Conservation (phyloP, 2,329 filamentous ascomycete genomes). For the Fusarium proliferatum region DNA sequence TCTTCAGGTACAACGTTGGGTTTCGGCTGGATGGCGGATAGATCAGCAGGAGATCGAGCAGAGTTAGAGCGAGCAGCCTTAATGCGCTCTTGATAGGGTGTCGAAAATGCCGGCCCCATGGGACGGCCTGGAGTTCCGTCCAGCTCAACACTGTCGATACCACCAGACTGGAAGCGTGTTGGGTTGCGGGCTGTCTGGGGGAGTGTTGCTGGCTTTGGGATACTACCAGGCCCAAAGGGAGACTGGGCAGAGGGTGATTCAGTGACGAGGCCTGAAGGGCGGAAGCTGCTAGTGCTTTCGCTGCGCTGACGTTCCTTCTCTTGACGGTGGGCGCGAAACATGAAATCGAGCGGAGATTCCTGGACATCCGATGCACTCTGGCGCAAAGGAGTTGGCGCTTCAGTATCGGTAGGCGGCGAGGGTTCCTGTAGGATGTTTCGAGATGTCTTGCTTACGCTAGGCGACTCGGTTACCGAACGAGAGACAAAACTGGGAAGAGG, state of each 20-base stretch:
- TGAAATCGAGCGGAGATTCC: slow-evolving; percentile 86
- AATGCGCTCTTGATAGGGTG: slow-evolving; percentile 71
- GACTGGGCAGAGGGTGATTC: slow-evolving; percentile 64
- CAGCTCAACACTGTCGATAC: slow-evolving; percentile 63
- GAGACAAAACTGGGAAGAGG: slow-evolving; percentile 90
- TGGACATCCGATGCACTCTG: slow-evolving; percentile 52
- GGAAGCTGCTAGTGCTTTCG: slow-evolving; percentile 61
- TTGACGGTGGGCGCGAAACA: slow-evolving; percentile 88
- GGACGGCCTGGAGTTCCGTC: slow-evolving; percentile 66
- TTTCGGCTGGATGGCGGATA: slow-evolving; percentile 21
- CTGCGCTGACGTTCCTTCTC: slow-evolving; percentile 74
- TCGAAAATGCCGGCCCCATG: slow-evolving; percentile 75
- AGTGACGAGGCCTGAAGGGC: slow-evolving; percentile 53
- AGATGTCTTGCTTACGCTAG: slow-evolving; percentile 49
- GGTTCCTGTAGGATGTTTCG: slow-evolving; percentile 55
- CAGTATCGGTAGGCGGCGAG: slow-evolving; percentile 64
- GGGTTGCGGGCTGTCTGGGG: slow-evolving; percentile 43
- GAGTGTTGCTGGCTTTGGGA: slow-evolving; percentile 38
- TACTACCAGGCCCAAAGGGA: slow-evolving; percentile 44
- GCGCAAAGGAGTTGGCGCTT: slow-evolving; percentile 60
- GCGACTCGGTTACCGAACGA: slow-evolving; percentile 77
- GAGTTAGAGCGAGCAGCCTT: slow-evolving; percentile 60
- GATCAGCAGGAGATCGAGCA: slow-evolving; percentile 32
- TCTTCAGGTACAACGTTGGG: slow-evolving; percentile 43
- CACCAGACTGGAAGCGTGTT: slow-evolving; percentile 35